These are phyloP conservation scores for Collybia sp. DNA, from an alignment of 768 basidiomycete genomes.

Conservation along the genomic window DNA sequence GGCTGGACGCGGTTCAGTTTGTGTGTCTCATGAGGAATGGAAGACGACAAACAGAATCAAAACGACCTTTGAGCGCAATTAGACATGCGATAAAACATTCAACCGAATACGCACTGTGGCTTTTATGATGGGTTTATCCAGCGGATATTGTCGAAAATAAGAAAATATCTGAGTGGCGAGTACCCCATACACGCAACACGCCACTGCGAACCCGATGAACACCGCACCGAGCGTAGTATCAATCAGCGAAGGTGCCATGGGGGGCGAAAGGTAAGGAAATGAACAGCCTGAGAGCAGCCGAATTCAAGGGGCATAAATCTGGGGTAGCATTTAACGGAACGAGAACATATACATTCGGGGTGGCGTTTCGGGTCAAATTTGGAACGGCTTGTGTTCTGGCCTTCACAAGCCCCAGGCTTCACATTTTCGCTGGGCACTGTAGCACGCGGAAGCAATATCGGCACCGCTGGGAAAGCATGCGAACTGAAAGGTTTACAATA, in stretches of 20 bases:
- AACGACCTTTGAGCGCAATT: conserved; percentile 24
- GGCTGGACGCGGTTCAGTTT: conserved; percentile 20
- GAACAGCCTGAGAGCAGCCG: not conserved
- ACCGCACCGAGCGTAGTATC: conserved; percentile 56
- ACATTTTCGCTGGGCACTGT: too few relatives aligned
- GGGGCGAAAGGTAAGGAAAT: conserved; percentile 2
- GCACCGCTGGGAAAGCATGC: too few relatives aligned
- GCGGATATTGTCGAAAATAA: conserved; percentile 52
- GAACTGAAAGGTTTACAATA: too few relatives aligned
- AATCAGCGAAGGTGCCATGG: conserved; percentile 17
- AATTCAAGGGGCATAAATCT: not conserved
- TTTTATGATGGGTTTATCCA: conserved; percentile 49
- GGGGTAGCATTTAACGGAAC: too few relatives aligned
- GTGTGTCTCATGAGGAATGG: not conserved
- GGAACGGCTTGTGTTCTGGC: too few relatives aligned
- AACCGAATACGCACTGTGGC: conserved; percentile 34
- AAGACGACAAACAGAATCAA: conserved; percentile 26
- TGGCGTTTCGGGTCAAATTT: too few relatives aligned
- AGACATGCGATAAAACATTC: not conserved
- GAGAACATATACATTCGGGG: too few relatives aligned
- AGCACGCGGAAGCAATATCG: too few relatives aligned
- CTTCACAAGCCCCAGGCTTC: too few relatives aligned
- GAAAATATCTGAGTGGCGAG: conserved; percentile 47
- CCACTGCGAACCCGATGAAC: conserved; percentile 52
- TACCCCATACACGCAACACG: conserved; percentile 51